Evolutionary conservation across 2,329 filamentous ascomycete species (phyloP).

Genomic region (Penicillium hesseltinei): DNA sequence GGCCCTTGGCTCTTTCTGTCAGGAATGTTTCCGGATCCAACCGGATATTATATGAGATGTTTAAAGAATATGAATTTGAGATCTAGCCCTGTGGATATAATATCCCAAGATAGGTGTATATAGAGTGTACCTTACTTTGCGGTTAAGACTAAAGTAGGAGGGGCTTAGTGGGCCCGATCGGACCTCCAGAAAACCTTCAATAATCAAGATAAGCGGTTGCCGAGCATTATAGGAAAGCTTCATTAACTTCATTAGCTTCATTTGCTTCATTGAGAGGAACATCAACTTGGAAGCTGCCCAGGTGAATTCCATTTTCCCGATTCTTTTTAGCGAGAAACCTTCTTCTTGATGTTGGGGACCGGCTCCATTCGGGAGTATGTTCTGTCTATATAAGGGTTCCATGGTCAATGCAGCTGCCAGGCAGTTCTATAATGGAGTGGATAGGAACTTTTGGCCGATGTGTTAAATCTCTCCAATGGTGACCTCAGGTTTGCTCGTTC

Average conservation of each 20-base stretch:
- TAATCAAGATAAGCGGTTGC: not conserved
- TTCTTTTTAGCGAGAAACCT: not conserved
- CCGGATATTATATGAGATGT: not conserved
- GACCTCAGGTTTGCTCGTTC: constrained; percentile 22
- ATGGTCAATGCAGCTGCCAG: constrained; percentile 11
- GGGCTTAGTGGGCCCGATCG: constrained; percentile 9
- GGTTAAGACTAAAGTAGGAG: constrained; percentile 4
- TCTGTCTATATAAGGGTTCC: not conserved
- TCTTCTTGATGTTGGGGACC: not conserved
- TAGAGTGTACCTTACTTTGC: constrained; percentile 4
- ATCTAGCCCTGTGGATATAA: not conserved
- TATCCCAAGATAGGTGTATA: not conserved
- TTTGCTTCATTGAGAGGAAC: too few relatives aligned
- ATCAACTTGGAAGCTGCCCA: not conserved
- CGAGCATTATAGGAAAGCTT: not conserved
- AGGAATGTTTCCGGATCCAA: constrained; percentile 9
- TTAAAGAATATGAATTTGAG: not conserved
- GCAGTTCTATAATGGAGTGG: constrained; percentile 7
- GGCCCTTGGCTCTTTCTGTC: constrained; percentile 7
- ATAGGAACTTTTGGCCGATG: constrained; percentile 23
- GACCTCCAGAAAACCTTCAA: constrained; percentile 4
- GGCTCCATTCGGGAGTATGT: constrained; percentile 6
- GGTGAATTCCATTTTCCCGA: not conserved
- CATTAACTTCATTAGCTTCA: not conserved
- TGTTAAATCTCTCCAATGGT: constrained; percentile 1